A percentile compares a stretch with the other conserved stretches of the same genome.
Conservation (phyloP, 768 basidiomycete species). For the Boletus tomentosulus region DNA sequence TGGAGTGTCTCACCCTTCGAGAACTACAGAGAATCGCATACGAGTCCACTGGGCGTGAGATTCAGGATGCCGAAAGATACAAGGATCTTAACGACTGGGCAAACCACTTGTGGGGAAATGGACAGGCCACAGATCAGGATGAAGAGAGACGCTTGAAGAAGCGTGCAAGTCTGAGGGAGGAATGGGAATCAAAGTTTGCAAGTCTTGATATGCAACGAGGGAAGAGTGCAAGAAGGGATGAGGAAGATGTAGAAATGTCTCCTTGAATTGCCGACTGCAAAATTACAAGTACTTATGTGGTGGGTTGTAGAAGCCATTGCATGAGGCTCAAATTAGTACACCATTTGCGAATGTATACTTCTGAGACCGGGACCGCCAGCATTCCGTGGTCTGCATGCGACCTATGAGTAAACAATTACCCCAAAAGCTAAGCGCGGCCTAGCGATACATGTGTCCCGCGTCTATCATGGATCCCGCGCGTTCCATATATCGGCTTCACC, state of each 20-base stretch:
- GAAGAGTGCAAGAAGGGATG: constrained; percentile 20
- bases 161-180: constrained; percentile 32
- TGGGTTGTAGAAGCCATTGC: neutral
- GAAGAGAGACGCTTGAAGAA: constrained; percentile 36
- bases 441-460: neutral
- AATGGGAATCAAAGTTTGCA: constrained; percentile 43
- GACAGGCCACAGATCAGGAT: constrained; percentile 32
- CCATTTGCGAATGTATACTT: neutral
- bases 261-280: constrained; percentile 6
- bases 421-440: neutral
- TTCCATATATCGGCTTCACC: constrained; percentile 13
- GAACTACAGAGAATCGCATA: constrained; percentile 54
- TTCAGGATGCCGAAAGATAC: constrained; percentile 26
- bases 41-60: constrained; percentile 50
- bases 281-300: too few relatives aligned
- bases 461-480: neutral
- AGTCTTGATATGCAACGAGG: constrained; percentile 17
- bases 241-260: constrained; percentile 25
- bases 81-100: constrained; percentile 52
- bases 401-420: neutral
- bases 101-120: constrained; percentile 37
- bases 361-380: neutral
- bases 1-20: constrained; percentile 45
- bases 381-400: neutral
- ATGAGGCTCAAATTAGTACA: neutral